Evolutionary conservation across 2,329 filamentous ascomycete genomes (phyloP), one percentile per base, ranked within the genome.

Genomic region (Saccharata proteae): DNA sequence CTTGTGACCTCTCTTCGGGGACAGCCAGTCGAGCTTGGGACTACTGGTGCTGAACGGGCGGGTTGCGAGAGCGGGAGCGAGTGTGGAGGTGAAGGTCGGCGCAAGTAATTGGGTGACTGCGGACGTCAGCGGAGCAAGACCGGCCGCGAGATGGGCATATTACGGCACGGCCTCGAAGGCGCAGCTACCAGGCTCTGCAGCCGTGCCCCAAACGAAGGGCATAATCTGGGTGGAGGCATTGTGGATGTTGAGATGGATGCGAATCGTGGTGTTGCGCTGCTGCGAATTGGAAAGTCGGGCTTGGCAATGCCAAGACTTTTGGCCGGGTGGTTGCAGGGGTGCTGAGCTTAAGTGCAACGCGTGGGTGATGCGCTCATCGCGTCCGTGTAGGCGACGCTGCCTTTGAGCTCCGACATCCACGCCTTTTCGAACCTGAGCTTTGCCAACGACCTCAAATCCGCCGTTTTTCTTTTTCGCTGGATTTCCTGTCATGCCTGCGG

Each of bases 1-100:
- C 50, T 75, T 79, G 53, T 84, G 86, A 42, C 82, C 74, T 46
- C 77, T 61, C 47, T 74, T 79, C 19, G 88, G 88, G 36, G 81
- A 71, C 28, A 96, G 79, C 85, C 86, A 96, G 51, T 73, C 80
- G 43, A 53, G 67, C 40, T 51, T 61, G 49, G 41, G 62, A 41
- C 48, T 67, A 38, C 81, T 81, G 18, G 77, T 80, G 22, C 83
- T 83, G 60, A 93, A 92, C 39, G 71, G 61, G 52, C 80, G 71
- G 41, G 55, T 22, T 10, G 34, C 29, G 29, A 31, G 27, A 11
- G 32, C 32, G 3, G 20, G 17, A 32, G 13, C 40, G 38, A 23
- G 26, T 22, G 5, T 42, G n/a, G 46, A 39, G 30, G 45, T 43
- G 40, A 51, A 52, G 26, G 45, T 24, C 28, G 40, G 32, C 14